These are phyloP conservation scores for Venturia asperata DNA, from an alignment of 2,329 filamentous ascomycete genomes.

Conservation along the genomic window DNA sequence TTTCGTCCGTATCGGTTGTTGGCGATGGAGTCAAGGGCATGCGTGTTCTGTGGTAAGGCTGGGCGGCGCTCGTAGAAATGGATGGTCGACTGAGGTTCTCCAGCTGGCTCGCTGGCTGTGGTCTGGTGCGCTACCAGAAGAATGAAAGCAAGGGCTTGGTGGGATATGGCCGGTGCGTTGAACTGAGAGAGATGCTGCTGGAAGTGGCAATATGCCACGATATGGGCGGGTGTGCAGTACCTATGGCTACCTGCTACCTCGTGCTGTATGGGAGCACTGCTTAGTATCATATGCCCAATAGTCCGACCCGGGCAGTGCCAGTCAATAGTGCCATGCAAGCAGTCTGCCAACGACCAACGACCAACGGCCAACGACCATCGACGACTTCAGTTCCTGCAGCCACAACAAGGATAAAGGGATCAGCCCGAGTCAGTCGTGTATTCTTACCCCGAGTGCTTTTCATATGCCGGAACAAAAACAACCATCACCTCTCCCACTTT, in stretches of 20 bases:
- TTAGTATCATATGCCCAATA: neutral
- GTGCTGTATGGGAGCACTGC: neutral
- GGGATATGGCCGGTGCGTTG: constrained; percentile 1
- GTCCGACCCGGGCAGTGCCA: neutral
- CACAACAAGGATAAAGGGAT: neutral
- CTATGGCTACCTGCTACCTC: no score
- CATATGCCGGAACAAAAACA: neutral
- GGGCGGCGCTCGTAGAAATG: neutral
- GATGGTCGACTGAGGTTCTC: neutral
- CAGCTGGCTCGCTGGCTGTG: neutral
- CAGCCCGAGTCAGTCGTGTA: neutral
- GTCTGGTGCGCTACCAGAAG: neutral
- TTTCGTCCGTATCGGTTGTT: neutral
- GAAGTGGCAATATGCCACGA: neutral
- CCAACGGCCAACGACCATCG: neutral
- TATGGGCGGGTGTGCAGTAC: neutral
- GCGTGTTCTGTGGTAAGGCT: neutral
- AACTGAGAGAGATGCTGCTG: neutral
- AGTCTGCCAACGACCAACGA: neutral
- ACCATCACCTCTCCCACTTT: neutral
- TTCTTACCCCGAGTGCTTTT: neutral
- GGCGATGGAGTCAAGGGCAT: no score
- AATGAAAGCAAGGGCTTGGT: constrained; percentile 5
- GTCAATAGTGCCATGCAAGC: constrained; percentile 7
- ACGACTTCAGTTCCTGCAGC: constrained; percentile 9